A percentile compares a stretch with the other conserved stretches of the same genome.
These are phyloP conservation scores for Panicum virgatum DNA, from an alignment of 202 grass and related monocot species.

Conservation along the genomic window DNA sequence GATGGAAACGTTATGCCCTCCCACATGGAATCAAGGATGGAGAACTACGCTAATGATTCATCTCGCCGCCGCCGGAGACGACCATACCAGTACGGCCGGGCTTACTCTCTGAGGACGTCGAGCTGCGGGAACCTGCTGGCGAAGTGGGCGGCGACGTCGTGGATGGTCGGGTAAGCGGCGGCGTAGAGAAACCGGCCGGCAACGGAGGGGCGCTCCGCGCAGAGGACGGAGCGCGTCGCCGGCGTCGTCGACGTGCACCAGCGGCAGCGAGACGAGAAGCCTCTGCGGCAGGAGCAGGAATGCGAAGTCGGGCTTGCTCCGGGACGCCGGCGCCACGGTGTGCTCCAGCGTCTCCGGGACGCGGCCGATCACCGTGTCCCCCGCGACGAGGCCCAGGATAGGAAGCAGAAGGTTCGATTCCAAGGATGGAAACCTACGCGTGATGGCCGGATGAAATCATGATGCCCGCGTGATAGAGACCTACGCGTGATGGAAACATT, in stretches of 20 bases:
- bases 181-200: slow-evolving; percentile 58
- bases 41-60: too few relatives aligned
- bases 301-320: neutral
- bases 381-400: slow-evolving; percentile 46
- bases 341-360: neutral
- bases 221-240: slow-evolving; percentile 62
- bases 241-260: slow-evolving; percentile 71
- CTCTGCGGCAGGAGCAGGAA: slow-evolving; percentile 37
- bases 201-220: slow-evolving; percentile 50
- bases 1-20: too few relatives aligned
- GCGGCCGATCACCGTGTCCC: slow-evolving; percentile 38
- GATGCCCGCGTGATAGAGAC: too few relatives aligned
- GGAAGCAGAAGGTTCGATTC: too few relatives aligned
- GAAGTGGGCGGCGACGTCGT: slow-evolving; percentile 31
- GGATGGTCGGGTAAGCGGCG: slow-evolving; percentile 38
- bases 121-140: slow-evolving; percentile 38
- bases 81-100: too few relatives aligned
- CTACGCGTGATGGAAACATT: too few relatives aligned
- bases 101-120: slow-evolving; percentile 53
- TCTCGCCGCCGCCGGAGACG: too few relatives aligned
- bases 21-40: too few relatives aligned
- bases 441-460: too few relatives aligned
- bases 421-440: too few relatives aligned
- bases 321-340: slow-evolving; percentile 41
- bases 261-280: slow-evolving; percentile 52